phyloP scores from a whole-genome alignment of 2,329 filamentous ascomycete genomes.

The Neopestalotiopsis sp. region DNA sequence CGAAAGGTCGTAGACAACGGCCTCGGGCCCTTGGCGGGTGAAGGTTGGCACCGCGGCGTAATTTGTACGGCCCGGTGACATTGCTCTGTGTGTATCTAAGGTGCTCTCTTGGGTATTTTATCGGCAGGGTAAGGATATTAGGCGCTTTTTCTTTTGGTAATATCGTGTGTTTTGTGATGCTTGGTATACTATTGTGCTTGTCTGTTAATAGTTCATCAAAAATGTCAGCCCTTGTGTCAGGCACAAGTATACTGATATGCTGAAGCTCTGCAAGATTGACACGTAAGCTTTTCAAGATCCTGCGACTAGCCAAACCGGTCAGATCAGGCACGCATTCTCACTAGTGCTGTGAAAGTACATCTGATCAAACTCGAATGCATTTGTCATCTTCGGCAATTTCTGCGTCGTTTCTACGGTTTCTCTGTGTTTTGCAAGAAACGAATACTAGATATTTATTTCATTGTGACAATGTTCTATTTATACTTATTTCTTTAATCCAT shows the following conservation, averaged over 20 bases:
- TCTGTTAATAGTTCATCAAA: too few species aligned
- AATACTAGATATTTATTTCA: not conserved
- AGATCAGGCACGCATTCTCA: not conserved
- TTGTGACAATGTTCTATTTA: slow-evolving; percentile 1
- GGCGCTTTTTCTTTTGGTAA: not conserved
- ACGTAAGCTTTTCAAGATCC: not conserved
- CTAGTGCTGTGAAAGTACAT: not conserved
- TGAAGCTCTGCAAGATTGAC: not conserved
- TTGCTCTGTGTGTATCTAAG: not conserved
- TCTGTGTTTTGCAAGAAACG: not conserved
- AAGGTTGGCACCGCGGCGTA: slow-evolving; percentile 18
- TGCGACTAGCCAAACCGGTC: not conserved
- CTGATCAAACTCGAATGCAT: not conserved
- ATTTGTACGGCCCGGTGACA: not conserved
- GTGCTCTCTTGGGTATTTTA: not conserved
- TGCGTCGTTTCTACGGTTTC: not conserved
- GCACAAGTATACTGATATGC: not conserved
- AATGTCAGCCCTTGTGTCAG: too few species aligned
- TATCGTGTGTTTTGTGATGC: slow-evolving; percentile 5
- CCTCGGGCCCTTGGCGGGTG: slow-evolving; percentile 59
- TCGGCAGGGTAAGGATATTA: not conserved
- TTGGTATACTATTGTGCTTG: too few species aligned
- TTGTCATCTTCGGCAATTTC: not conserved
- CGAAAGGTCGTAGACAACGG: slow-evolving; percentile 62
- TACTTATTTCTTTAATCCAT: slow-evolving; percentile 5